These are phyloP conservation scores for Pleurotus eryngii DNA, from an alignment of 768 basidiomycete genomes.

Conservation along the genomic window DNA sequence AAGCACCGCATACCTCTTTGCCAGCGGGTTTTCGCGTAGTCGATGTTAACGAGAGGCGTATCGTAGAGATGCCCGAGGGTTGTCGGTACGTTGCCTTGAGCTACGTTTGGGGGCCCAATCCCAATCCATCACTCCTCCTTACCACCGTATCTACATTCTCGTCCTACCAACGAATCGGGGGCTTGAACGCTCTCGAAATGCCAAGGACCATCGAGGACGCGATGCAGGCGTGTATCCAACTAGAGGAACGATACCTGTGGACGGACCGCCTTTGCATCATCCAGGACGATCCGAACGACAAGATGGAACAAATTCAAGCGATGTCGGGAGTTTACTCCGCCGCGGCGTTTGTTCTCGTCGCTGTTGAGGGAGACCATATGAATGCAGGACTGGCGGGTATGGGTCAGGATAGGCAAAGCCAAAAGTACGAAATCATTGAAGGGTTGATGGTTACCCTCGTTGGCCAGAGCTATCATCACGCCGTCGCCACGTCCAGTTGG, in stretches of 20 bases:
- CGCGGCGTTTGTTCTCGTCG: background rate
- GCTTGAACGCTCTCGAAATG: background rate
- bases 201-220: slow-evolving; percentile 5
- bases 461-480: background rate
- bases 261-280: slow-evolving; percentile 2
- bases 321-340: slow-evolving; percentile 2
- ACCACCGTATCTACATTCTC: background rate
- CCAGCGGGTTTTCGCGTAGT: background rate
- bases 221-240: background rate
- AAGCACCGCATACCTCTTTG: background rate
- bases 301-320: slow-evolving; percentile 1
- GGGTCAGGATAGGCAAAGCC: background rate
- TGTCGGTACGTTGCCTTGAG: background rate
- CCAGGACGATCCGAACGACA: background rate
- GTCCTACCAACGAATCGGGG: background rate
- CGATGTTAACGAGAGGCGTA: background rate
- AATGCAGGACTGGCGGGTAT: background rate
- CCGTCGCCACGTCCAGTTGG: background rate
- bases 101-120: slow-evolving; percentile 3
- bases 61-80: background rate
- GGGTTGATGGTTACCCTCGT: background rate
- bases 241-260: slow-evolving; percentile 1
- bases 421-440: background rate
- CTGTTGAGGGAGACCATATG: slow-evolving; percentile 2
- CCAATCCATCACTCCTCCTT: background rate